These are phyloP conservation scores for Saccharomyces hybrid DNA, from an alignment of 1,139 yeast species.

Conservation along the genomic window DNA sequence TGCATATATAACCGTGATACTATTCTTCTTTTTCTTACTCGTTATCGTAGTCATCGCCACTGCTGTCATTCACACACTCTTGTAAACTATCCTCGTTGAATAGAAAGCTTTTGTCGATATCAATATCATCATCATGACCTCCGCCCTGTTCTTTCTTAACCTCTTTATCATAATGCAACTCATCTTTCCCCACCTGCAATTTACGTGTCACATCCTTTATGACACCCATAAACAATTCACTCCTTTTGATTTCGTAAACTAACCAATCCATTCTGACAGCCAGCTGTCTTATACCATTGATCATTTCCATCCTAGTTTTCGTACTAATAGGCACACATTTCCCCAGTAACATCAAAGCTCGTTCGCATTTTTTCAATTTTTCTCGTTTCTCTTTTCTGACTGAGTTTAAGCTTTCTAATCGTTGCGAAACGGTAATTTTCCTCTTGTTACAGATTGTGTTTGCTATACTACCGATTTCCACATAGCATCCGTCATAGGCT, in stretches of 20 bases:
- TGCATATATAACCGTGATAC: background rate
- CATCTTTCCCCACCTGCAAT: background rate
- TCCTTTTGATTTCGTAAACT: slow-evolving; percentile 44
- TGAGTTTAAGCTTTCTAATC: slow-evolving; percentile 32
- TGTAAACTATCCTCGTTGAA: slow-evolving; percentile 1
- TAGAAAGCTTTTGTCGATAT: slow-evolving; percentile 3
- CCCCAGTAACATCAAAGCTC: slow-evolving; percentile 36
- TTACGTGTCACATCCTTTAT: slow-evolving; percentile 27
- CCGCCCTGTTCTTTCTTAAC: background rate
- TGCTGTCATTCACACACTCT: background rate
- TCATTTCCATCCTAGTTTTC: slow-evolving; percentile 43
- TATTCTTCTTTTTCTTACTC: background rate
- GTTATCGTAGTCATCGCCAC: background rate
- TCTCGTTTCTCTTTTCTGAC: slow-evolving; percentile 31
- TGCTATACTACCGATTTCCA: slow-evolving; percentile 14
- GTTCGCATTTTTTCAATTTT: slow-evolving; percentile 34
- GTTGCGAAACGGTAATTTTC: slow-evolving; percentile 23
- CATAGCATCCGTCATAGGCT: slow-evolving; percentile 40
- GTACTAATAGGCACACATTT: slow-evolving; percentile 46
- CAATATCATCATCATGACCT: slow-evolving; percentile 2
- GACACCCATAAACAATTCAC: slow-evolving; percentile 36
- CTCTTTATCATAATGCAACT: background rate
- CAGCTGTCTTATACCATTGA: slow-evolving; percentile 39
- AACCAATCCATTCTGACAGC: slow-evolving; percentile 49
- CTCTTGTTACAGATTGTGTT: slow-evolving; percentile 27